phyloP scores from a whole-genome alignment of 164 flowering plant species.

The Annona squamosa region DNA sequence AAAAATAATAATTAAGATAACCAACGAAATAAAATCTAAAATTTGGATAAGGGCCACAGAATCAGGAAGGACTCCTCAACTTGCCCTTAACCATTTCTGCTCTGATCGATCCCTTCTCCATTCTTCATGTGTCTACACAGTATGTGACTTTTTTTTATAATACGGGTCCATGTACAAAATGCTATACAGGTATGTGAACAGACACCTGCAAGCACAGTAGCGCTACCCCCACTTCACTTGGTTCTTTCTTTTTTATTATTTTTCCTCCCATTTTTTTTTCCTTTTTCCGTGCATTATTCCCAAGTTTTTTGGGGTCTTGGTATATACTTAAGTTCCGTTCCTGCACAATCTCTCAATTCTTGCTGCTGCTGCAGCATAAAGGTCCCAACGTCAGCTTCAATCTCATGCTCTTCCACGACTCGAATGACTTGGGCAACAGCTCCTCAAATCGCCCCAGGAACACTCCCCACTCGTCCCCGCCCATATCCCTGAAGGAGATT shows the following conservation, averaged over 20 bases:
- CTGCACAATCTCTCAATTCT: too few relatives aligned
- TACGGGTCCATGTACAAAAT: neutral
- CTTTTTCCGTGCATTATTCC: too few relatives aligned
- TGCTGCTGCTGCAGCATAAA: neutral
- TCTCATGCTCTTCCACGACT: slow-evolving; percentile 31
- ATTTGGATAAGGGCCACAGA: neutral
- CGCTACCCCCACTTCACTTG: neutral
- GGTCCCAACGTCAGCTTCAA: slow-evolving; percentile 8
- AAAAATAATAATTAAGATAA: too few relatives aligned
- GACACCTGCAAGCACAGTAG: neutral
- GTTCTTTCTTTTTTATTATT: neutral
- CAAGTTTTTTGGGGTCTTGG: too few relatives aligned
- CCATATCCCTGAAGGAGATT: slow-evolving; percentile 48
- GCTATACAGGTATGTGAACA: neutral
- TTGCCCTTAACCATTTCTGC: neutral
- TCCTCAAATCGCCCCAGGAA: slow-evolving; percentile 51
- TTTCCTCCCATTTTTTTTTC: neutral
- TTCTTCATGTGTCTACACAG: neutral
- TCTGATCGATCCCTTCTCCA: too few relatives aligned
- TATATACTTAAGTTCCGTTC: too few relatives aligned
- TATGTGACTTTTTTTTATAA: neutral
- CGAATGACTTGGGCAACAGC: slow-evolving; percentile 51
- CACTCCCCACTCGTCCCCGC: slow-evolving; percentile 42
- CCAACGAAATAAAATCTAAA: too few relatives aligned
- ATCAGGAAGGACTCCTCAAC: too few relatives aligned